Conservation (phyloP, 305 asterid genomes). For the Solanum hybrid region DNA sequence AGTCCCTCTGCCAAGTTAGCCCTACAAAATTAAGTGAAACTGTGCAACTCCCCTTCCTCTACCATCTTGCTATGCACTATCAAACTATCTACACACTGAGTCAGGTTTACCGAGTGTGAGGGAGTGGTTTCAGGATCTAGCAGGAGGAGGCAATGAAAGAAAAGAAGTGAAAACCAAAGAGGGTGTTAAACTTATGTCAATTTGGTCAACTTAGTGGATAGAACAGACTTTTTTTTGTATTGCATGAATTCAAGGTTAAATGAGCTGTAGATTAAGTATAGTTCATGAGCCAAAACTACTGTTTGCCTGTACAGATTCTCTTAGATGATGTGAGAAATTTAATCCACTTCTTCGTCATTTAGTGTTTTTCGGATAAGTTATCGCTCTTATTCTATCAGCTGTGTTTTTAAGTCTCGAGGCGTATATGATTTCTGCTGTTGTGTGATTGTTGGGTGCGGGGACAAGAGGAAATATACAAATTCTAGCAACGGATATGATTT, state of each 20-base stretch:
- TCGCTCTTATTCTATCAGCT: neutral
- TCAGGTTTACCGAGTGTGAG: neutral
- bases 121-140: neutral
- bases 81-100: neutral
- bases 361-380: neutral
- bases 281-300: neutral
- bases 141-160: neutral
- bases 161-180: neutral
- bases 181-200: neutral
- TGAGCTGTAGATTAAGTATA: neutral
- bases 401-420: neutral
- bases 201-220: neutral
- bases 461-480: neutral
- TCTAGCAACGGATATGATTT: neutral
- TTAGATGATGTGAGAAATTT: neutral
- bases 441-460: neutral
- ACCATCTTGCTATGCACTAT: neutral
- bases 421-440: neutral
- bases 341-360: neutral
- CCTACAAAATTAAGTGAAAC: neutral
- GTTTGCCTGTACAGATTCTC: neutral
- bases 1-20: neutral
- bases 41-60: neutral
- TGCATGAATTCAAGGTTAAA: neutral
- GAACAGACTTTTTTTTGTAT: neutral